Conservation (phyloP, 163 green algal genomes). For the Prototheca cutis region DNA sequence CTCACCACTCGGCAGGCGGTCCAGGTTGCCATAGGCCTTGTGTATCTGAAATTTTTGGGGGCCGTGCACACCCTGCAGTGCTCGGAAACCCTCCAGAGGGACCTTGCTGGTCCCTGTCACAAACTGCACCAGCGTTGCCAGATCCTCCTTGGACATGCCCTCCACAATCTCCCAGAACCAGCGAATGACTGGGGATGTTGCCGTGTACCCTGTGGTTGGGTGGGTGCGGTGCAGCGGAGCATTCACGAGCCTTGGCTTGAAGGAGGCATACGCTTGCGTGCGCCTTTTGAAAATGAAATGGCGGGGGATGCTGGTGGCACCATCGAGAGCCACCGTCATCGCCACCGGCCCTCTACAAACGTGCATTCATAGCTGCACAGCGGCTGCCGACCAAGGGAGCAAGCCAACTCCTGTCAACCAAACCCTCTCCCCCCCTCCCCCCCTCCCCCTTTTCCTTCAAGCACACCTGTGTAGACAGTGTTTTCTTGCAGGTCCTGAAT, state of each 20-base stretch:
- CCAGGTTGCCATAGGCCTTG: slow-evolving; percentile 53
- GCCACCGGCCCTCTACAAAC: too few relatives aligned
- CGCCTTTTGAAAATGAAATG: too few relatives aligned
- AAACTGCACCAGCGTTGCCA: slow-evolving; percentile 86
- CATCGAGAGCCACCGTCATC: too few relatives aligned
- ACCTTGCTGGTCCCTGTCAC: slow-evolving; percentile 87
- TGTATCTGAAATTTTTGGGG: slow-evolving; percentile 95
- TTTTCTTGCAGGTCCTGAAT: slow-evolving; percentile 77
- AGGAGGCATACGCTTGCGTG: too few relatives aligned
- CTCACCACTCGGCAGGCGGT: slow-evolving; percentile 63
- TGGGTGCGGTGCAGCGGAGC: too few relatives aligned
- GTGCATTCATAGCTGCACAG: too few relatives aligned
- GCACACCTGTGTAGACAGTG: slow-evolving; percentile 74
- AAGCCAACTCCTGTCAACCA: too few relatives aligned
- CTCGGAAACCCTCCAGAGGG: slow-evolving; percentile 88
- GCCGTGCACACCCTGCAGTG: slow-evolving; percentile 86
- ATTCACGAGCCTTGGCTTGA: too few relatives aligned
- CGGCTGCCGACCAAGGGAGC: too few relatives aligned
- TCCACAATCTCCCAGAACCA: slow-evolving; percentile 95
- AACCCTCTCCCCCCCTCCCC: too few relatives aligned
- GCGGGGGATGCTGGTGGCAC: too few relatives aligned
- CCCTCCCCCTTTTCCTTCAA: too few relatives aligned
- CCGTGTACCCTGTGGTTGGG: slow-evolving; percentile 47
- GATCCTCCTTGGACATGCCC: slow-evolving; percentile 77
- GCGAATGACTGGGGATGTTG: slow-evolving; percentile 60